phyloP scores from a whole-genome alignment of 106 monocot genomes.

The Dioscorea alata region DNA sequence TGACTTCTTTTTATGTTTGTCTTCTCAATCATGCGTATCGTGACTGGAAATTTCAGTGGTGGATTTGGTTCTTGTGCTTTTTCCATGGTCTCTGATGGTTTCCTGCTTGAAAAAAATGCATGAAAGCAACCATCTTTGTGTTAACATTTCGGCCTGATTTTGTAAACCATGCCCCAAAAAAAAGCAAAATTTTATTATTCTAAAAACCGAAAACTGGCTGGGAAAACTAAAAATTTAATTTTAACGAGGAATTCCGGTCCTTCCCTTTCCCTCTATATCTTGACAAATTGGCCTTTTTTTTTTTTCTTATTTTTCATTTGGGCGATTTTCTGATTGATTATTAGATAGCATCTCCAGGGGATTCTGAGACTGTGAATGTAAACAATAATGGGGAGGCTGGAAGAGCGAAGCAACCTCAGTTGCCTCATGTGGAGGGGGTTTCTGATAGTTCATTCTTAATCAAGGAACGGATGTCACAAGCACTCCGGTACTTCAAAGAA shows the following conservation, averaged over 20 bases:
- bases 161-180: too few species aligned
- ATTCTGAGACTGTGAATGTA: conserved; percentile 16
- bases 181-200: too few species aligned
- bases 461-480: conserved; percentile 63
- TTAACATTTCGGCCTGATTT: background rate
- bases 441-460: conserved; percentile 31
- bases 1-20: background rate
- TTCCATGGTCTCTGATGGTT: background rate
- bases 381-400: conserved; percentile 5
- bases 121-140: background rate
- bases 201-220: too few species aligned
- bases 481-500: conserved; percentile 69
- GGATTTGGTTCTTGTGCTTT: background rate
- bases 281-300: background rate
- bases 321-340: background rate
- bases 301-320: conserved; percentile 5
- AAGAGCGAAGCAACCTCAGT: conserved; percentile 15
- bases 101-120: background rate
- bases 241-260: background rate
- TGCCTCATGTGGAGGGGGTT: conserved; percentile 11
- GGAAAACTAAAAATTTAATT: too few species aligned
- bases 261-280: too few species aligned
- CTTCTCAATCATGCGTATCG: background rate
- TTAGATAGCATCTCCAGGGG: conserved; percentile 13
- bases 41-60: background rate